Percentiles rank a stretch among this genome's conserved stretches.
Evolutionary conservation across 2,329 filamentous ascomycete genomes (phyloP).

Genomic region (Reticulascus tulasneorum): DNA sequence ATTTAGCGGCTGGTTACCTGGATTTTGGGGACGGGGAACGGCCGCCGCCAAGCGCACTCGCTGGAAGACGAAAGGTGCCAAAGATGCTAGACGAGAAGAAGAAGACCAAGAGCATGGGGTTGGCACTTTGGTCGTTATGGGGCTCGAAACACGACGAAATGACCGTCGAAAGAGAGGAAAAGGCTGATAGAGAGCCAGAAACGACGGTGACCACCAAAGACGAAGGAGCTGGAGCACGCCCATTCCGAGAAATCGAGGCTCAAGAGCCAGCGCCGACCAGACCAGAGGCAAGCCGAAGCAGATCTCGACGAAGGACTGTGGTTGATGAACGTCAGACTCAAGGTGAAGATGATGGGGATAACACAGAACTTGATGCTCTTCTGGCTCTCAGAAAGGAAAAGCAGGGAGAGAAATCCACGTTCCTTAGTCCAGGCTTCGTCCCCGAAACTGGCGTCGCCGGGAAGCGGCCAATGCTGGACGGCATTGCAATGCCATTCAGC

Average conservation of each 20-base stretch:
- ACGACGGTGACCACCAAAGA: constrained; percentile 29
- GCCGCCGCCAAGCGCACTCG: constrained; percentile 81
- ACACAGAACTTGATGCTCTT: constrained; percentile 39
- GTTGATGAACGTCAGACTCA: constrained; percentile 47
- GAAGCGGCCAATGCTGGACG: constrained; percentile 63
- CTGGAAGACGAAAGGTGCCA: constrained; percentile 58
- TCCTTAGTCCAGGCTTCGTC: constrained; percentile 37
- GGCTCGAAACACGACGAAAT: constrained; percentile 83
- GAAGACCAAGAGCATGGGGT: constrained; percentile 65
- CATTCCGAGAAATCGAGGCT: constrained; percentile 34
- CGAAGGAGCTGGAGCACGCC: constrained; percentile 40
- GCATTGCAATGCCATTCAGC: constrained; percentile 71
- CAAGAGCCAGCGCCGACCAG: constrained; percentile 27
- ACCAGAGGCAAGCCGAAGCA: constrained; percentile 28
- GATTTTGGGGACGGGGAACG: constrained; percentile 66
- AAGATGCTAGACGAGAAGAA: constrained; percentile 46
- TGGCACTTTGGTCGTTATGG: constrained; percentile 83
- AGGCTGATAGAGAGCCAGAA: constrained; percentile 33
- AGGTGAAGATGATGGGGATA: constrained; percentile 24
- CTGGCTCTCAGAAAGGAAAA: constrained; percentile 35
- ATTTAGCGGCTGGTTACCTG: constrained; percentile 68
- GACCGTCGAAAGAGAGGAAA: constrained; percentile 58
- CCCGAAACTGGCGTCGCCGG: constrained; percentile 49
- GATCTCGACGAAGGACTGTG: constrained; percentile 43
- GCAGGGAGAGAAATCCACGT: constrained; percentile 1